Evolutionary conservation across 306 rosid species (phyloP).

Genomic region (Medicago arabica): DNA sequence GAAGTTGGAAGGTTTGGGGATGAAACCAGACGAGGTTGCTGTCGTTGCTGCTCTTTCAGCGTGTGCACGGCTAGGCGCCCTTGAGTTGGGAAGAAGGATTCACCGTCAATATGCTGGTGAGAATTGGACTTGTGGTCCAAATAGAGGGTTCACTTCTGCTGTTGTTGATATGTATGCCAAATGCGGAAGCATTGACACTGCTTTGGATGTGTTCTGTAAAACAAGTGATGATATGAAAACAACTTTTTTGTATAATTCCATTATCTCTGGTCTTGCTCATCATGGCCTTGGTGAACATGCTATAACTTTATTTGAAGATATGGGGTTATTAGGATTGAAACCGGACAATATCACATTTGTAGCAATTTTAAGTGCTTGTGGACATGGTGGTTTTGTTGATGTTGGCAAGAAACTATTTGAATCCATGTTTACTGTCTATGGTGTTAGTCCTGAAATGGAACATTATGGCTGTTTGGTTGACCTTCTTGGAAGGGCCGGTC

Average conservation of each 20-base stretch:
- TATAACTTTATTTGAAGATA: slow-evolving; percentile 42
- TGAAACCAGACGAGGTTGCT: slow-evolving; percentile 45
- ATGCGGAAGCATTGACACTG: slow-evolving; percentile 51
- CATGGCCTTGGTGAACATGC: slow-evolving; percentile 54
- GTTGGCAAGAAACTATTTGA: slow-evolving; percentile 52
- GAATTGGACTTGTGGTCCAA: slow-evolving; percentile 27
- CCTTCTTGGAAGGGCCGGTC: slow-evolving; percentile 56
- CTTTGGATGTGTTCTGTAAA: slow-evolving; percentile 49
- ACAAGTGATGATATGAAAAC: slow-evolving; percentile 42
- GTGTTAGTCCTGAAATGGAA: slow-evolving; percentile 43
- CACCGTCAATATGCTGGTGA: slow-evolving; percentile 48
- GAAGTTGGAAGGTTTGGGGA: slow-evolving; percentile 46
- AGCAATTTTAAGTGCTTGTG: slow-evolving; percentile 54
- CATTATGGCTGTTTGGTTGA: slow-evolving; percentile 62
- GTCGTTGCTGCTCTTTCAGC: slow-evolving; percentile 53
- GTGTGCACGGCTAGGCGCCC: slow-evolving; percentile 51
- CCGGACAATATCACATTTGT: slow-evolving; percentile 53
- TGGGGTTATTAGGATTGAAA: slow-evolving; percentile 44
- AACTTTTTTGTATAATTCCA: slow-evolving; percentile 48
- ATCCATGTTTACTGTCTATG: slow-evolving; percentile 43
- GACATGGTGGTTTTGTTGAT: slow-evolving; percentile 55
- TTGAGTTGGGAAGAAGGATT: slow-evolving; percentile 54
- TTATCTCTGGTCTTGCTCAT: slow-evolving; percentile 61
- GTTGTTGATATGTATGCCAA: slow-evolving; percentile 59
- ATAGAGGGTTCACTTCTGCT: slow-evolving; percentile 40